Conservation (phyloP, 805 yeast species). For the Ogataea philodendri region DNA sequence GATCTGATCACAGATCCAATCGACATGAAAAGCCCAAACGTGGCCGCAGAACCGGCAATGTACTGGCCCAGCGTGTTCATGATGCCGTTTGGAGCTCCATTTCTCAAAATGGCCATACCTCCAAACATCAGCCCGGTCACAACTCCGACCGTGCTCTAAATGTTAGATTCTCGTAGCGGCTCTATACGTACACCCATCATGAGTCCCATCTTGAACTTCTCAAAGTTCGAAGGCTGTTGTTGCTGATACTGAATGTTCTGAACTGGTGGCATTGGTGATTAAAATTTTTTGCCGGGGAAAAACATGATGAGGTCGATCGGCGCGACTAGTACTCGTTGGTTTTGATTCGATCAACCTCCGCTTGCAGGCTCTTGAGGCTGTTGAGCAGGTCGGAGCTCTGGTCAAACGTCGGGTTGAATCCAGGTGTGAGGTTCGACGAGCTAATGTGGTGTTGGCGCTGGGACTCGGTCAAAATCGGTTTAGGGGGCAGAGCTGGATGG, state of each 20-base stretch:
- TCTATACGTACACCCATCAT: conserved; percentile 75
- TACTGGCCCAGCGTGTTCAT: conserved; percentile 96
- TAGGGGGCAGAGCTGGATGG: conserved; percentile 32
- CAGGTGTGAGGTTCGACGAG: conserved; percentile 14
- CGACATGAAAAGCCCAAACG: conserved; percentile 95
- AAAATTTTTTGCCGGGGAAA: conserved; percentile 7
- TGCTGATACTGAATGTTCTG: conserved; percentile 58
- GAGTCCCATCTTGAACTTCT: conserved; percentile 97
- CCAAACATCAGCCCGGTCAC: conserved; percentile 95
- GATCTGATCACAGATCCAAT: conserved; percentile 91
- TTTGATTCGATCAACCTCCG: conserved; percentile 61
- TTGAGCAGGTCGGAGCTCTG: conserved; percentile 49
- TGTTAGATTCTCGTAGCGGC: conserved; percentile 18
- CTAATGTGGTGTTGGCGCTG: conserved; percentile 31
- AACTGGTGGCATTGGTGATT: conserved; percentile 55
- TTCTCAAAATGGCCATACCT: conserved; percentile 82
- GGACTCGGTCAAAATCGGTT: conserved; percentile 28
- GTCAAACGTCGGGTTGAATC: conserved; percentile 13
- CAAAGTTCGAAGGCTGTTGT: conserved; percentile 82
- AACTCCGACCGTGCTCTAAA: conserved; percentile 73
- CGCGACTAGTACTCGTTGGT: conserved; percentile 16
- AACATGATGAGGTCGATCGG: conserved; percentile 7
- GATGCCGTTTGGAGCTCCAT: conserved; percentile 98
- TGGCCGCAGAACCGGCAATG: conserved; percentile 94
- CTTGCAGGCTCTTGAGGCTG: conserved; percentile 64